Base-by-base conservation (phyloP, 2,329 filamentous ascomycete genomes). In the Colletotrichum godetiae region DNA sequence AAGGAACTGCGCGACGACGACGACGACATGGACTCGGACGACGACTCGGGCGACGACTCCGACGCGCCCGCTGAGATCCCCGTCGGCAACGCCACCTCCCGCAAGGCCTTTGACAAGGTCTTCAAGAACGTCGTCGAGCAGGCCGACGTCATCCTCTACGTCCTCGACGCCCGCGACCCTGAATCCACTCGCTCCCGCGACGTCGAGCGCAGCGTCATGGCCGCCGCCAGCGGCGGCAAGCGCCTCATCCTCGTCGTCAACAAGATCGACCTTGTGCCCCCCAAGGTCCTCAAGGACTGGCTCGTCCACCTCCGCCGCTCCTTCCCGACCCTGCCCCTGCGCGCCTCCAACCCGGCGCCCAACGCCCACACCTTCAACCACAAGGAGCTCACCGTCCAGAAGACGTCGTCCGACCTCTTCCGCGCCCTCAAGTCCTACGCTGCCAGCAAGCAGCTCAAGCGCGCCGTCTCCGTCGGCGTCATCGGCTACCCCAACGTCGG, bases 401-500 rank as follows among this genome's bases (percentile, higher is more conserved):
- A 91, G 81, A 98, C 95, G 13, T 95, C 95, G 5, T 89, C 93
- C 66, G 92, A 94, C 0, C 90, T 98, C 11, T 95, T 98, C 87
- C 94, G 92, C 78, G 94, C 95, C 0, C 90, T 98, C 74, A 98
- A 98, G 87, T 92, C 94, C 56, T 98, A 94, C 80, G 94, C 95
- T 11, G 92, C 94, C 71, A 90, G 90, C 74, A 93, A 94, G 78
- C 92, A 97, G 81, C 87, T 98, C 77, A 97, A 97, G 88, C 93
- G 95, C 68, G 93, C 95, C 66, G 91, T 97, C 78, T 95, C 94
- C 24, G 95, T 98, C 74, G 95, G 95, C 76, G 94, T 98, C 75
- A 97, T 98, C 78, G 95, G 95, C 33, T 98, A 98, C 82, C 95
- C 95, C 78, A 98, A 98, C 81, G 95, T 98, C 73, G 95, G 95